Evolutionary conservation across 805 yeast species (phyloP), one percentile per base, ranked within the genome.

Genomic region (Pichia eremophila): DNA sequence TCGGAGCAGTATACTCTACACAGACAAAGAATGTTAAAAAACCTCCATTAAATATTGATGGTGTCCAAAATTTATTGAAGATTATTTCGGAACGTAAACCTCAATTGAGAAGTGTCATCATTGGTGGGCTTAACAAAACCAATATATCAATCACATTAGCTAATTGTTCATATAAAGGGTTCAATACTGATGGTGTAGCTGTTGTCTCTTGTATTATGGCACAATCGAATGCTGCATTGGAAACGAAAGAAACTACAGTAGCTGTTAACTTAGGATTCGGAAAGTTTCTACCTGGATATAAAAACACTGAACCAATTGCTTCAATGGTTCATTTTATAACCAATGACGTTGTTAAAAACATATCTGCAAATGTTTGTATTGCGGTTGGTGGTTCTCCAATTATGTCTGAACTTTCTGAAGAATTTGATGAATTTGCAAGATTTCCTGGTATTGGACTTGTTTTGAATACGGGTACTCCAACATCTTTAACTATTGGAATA

Each of bases 311-410:
- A 18, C 8, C 35, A 8, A 29, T n/a, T 9, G 17, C 27, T 8
- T 95, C 95, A 0, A 63, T 89, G 54, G 81, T 87, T 8, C 96
- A 90, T 58, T 95, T 89, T 57, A 82, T 90, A 49, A 89, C 96
- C 19, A 89, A 89, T 59, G 75, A 74, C 47, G 96, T 90, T n/a
- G 96, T 85, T 28, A 85, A 85, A 58, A 85, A 86, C 61, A 79
- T 86, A 59, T 83, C 89, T 49, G 96, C 97, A 7, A 89, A 89
- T 58, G 85, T 86, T 8, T 78, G 93, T 0, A 68, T 90, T 47
- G 88, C 96, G 0, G 65, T 83, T 18, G 95, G 95, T 5, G 93
- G 83, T 0, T 81, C 95, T 2, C 96, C 97, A 1, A 79, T 85
- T 18, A 89, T 89, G 96, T 81, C 93, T 18, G 95, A 86, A 57